phyloP scores from a whole-genome alignment of 108 stramenopile genomes.

The Cyclotella atomus region DNA sequence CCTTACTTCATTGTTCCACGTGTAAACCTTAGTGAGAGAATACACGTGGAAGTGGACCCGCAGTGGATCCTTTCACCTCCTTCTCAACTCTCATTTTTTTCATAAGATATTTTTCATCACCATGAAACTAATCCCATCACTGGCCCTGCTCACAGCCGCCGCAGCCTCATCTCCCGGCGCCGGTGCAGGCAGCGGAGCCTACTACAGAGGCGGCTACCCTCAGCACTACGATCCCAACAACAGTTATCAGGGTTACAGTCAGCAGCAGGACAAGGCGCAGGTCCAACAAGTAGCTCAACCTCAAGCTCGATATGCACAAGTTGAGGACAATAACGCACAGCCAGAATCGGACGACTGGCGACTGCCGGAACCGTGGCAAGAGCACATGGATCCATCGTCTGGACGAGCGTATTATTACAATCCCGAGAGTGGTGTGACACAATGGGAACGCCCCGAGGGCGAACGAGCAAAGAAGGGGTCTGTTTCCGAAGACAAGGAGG shows the following conservation, averaged over 20 bases:
- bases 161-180: slow-evolving; percentile 1
- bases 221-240: background rate
- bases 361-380: slow-evolving; percentile 65
- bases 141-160: background rate
- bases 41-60: no score
- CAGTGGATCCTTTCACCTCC: no score
- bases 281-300: slow-evolving; percentile 1
- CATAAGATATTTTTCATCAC: background rate
- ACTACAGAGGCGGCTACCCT: background rate
- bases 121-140: background rate
- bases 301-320: no score
- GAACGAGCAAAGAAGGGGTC: background rate
- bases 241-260: background rate
- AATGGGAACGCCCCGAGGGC: slow-evolving; percentile 76
- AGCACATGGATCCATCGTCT: slow-evolving; percentile 75
- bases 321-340: no score
- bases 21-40: background rate
- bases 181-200: background rate
- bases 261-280: background rate
- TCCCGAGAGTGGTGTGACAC: slow-evolving; percentile 72
- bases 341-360: background rate
- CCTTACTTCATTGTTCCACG: no score
- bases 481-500: background rate
- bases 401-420: slow-evolving; percentile 84
- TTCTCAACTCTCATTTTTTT: background rate